Percentiles rank a stretch among this genome's conserved stretches.
Conservation (phyloP, 257 asterid species). For the Nicotiana sylvestris region DNA sequence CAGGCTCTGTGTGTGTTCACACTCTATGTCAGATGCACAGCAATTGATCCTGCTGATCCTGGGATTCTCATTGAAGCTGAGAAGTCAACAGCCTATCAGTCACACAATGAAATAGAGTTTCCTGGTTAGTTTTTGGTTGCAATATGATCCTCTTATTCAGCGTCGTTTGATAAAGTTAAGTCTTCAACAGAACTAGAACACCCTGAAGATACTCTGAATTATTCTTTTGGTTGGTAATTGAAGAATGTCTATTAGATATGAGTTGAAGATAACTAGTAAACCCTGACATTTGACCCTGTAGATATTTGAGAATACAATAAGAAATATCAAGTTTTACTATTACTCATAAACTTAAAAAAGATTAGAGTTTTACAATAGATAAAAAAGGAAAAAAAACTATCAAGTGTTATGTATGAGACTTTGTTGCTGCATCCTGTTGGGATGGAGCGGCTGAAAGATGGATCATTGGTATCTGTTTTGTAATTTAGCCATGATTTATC, state of each 20-base stretch:
- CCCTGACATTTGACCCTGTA: conserved; percentile 6
- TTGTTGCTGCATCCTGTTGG: not conserved
- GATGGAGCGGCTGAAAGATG: not conserved
- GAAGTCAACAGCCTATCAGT: conserved; percentile 44
- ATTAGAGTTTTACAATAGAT: not conserved
- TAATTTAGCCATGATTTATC: not conserved
- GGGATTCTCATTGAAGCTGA: conserved; percentile 77
- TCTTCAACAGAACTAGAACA: not conserved
- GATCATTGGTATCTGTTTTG: not conserved
- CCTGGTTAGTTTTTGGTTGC: conserved; percentile 47
- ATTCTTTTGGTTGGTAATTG: not conserved
- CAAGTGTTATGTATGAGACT: not conserved
- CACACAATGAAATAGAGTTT: conserved; percentile 59
- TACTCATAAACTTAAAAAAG: not conserved
- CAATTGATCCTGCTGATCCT: conserved; percentile 95
- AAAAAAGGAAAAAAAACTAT: not conserved
- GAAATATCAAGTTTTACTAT: not conserved
- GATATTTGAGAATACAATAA: not conserved
- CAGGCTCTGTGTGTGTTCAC: conserved; percentile 76
- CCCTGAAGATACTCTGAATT: not conserved
- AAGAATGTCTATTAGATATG: not conserved
- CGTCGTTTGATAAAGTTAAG: not conserved
- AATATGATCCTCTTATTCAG: not conserved
- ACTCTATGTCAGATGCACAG: conserved; percentile 89
- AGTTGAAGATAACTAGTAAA: conserved; percentile 6